phyloP scores from a whole-genome alignment of 345 rosid genomes.

The Eucalyptus microcorys region DNA sequence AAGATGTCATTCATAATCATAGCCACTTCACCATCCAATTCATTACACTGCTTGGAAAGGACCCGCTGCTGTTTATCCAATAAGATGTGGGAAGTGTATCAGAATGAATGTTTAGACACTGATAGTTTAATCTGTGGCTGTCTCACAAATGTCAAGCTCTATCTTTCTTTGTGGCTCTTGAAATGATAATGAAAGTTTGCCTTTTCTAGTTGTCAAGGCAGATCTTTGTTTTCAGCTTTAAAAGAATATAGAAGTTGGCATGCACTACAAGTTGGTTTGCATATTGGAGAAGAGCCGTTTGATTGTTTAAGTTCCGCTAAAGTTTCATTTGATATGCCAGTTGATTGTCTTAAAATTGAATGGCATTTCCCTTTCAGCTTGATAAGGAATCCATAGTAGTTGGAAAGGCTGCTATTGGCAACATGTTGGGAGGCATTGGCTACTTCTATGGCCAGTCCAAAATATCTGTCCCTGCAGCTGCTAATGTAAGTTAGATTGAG shows the following conservation, averaged over 20 bases:
- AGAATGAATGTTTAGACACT: neutral
- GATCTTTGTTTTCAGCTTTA: neutral
- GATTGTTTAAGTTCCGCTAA: neutral
- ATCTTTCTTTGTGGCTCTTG: neutral
- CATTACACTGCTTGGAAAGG: neutral
- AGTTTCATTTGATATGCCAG: neutral
- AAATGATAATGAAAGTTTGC: neutral
- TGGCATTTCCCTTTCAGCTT: slow-evolving; percentile 25
- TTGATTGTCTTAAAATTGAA: neutral
- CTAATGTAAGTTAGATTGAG: slow-evolving; percentile 36
- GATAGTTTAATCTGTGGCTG: neutral
- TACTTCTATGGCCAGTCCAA: slow-evolving; percentile 90
- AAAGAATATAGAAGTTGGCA: neutral
- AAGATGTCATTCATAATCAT: neutral
- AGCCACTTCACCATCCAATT: neutral
- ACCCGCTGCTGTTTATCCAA: neutral
- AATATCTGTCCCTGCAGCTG: slow-evolving; percentile 35
- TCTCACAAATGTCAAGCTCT: neutral
- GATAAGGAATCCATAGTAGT: slow-evolving; percentile 41
- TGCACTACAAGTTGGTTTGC: neutral
- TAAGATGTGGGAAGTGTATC: neutral
- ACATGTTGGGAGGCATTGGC: slow-evolving; percentile 94
- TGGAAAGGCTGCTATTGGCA: slow-evolving; percentile 77
- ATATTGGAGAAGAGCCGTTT: neutral
- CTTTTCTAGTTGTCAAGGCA: neutral